Percentiles rank a stretch among this genome's conserved stretches.
Evolutionary conservation across 2,329 filamentous ascomycete genomes (phyloP).

Genomic region (Eutypella sp.): DNA sequence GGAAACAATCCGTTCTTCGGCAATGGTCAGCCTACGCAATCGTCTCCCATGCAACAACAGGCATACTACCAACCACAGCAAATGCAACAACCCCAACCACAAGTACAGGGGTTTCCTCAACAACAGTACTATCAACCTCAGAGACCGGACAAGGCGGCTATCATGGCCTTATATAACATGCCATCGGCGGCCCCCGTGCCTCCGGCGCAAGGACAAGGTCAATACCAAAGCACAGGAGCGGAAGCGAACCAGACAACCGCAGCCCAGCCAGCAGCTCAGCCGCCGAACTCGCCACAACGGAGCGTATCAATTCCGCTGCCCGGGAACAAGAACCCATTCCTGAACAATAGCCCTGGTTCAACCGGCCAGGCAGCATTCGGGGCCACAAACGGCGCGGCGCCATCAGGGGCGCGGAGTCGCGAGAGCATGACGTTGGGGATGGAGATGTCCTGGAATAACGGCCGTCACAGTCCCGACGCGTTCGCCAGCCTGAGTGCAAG

Average conservation of each 20-base stretch:
- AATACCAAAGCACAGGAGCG: conserved; percentile 19
- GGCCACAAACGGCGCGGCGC: conserved; percentile 15
- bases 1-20: conserved; percentile 30
- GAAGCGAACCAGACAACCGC: conserved; percentile 19
- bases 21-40: conserved; percentile 23
- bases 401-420: conserved; percentile 50
- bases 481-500: conserved; percentile 70
- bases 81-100: background rate
- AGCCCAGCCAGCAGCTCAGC: conserved; percentile 19
- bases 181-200: conserved; percentile 38
- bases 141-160: conserved; percentile 65
- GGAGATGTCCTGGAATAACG: conserved; percentile 61
- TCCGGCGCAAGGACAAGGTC: conserved; percentile 28
- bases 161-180: conserved; percentile 69
- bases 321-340: conserved; percentile 55
- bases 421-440: conserved; percentile 66
- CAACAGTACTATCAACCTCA: conserved; percentile 36
- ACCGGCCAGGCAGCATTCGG: conserved; percentile 21
- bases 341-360: conserved; percentile 25
- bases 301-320: conserved; percentile 30
- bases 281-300: conserved; percentile 18
- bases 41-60: conserved; percentile 16
- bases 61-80: conserved; percentile 7
- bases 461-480: conserved; percentile 73
- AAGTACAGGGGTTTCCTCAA: conserved; percentile 1